Percentiles rank a stretch among this genome's conserved stretches.
Conservation (phyloP, 331 rosid genomes). For the Acacia concinna region DNA sequence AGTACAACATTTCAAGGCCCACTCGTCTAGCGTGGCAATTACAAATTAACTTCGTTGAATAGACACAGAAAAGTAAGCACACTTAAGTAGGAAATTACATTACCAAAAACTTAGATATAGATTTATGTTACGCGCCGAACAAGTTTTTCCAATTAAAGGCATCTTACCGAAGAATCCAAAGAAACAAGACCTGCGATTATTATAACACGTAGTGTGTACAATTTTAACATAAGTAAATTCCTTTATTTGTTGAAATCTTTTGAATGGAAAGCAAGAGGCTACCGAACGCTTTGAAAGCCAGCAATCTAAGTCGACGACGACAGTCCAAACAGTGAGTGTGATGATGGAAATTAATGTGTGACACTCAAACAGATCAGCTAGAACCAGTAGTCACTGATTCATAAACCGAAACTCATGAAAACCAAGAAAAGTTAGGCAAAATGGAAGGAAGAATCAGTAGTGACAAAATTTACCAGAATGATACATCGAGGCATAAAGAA, state of each 20-base stretch:
- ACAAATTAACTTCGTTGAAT: neutral
- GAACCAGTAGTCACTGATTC: slow-evolving; percentile 10
- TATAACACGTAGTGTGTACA: neutral
- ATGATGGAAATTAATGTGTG: neutral
- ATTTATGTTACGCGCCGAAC: neutral
- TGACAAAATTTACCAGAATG: slow-evolving; percentile 24
- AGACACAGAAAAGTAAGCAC: neutral
- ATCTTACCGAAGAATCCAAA: slow-evolving; percentile 14
- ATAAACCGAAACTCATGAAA: neutral
- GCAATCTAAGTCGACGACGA: neutral
- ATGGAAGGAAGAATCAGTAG: slow-evolving; percentile 23
- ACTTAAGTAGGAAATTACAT: neutral
- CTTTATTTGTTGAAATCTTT: slow-evolving; percentile 15
- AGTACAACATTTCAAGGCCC: neutral
- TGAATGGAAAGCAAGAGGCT: slow-evolving; percentile 23
- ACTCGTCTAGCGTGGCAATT: neutral
- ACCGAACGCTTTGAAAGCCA: neutral
- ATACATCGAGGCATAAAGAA: neutral
- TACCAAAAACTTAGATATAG: neutral
- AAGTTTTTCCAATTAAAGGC: neutral
- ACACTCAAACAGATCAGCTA: slow-evolving; percentile 31
- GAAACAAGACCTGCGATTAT: slow-evolving; percentile 21
- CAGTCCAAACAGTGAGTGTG: neutral
- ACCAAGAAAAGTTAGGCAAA: slow-evolving; percentile 9
- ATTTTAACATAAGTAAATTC: neutral